A percentile compares a stretch with the other conserved stretches of the same genome.
phyloP scores from a whole-genome alignment of 768 basidiomycete genomes.

The Naganishia vishniacii region DNA sequence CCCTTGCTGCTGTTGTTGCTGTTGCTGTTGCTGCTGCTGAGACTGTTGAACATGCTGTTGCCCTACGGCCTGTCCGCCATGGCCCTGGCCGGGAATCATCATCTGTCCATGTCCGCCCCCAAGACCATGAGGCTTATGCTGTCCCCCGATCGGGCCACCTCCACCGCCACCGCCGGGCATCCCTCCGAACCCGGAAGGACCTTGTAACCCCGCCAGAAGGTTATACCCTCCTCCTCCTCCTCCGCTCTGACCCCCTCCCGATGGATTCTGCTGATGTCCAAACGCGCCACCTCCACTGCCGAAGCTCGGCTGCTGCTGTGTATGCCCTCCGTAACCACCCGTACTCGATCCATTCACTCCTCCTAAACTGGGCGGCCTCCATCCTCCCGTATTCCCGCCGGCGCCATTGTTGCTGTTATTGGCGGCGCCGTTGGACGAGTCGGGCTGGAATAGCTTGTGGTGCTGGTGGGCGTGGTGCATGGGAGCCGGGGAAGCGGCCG shows the following conservation, averaged over 20 bases:
- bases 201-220: background rate
- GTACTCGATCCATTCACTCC: background rate
- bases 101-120: no score
- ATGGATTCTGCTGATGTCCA: background rate
- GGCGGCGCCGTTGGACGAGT: background rate
- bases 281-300: background rate
- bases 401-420: background rate
- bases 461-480: background rate
- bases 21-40: background rate
- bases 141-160: background rate
- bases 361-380: background rate
- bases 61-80: no score
- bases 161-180: background rate
- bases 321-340: background rate
- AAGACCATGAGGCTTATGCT: background rate
- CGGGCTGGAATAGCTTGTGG: slow-evolving; percentile 14
- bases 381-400: slow-evolving; percentile 7
- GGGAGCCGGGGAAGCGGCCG: slow-evolving; percentile 1
- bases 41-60: no score
- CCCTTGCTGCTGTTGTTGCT: background rate
- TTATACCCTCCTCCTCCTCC: background rate
- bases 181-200: background rate
- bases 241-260: background rate
- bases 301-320: background rate
- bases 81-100: background rate